phyloP scores from a whole-genome alignment of 345 rosid species.

The Eucalyptus tenuipes region DNA sequence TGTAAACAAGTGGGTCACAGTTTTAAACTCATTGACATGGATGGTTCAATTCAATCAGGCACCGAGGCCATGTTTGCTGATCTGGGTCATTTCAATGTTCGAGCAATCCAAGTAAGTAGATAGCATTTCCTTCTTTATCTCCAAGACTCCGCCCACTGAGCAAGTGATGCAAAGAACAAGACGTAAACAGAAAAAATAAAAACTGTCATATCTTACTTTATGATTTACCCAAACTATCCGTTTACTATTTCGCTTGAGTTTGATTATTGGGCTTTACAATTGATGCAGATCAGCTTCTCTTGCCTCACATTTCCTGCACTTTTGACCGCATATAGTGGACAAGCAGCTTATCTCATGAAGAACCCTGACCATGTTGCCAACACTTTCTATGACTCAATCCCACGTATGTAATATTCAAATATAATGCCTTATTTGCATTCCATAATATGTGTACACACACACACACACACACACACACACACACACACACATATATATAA shows the following conservation, averaged over 20 bases:
- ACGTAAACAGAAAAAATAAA: background rate
- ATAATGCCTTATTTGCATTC: constrained; percentile 21
- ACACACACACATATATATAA: too few species aligned
- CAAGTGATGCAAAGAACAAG: background rate
- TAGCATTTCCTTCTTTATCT: background rate
- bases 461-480: too few species aligned
- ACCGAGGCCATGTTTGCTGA: constrained; percentile 89
- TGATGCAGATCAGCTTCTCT: constrained; percentile 63
- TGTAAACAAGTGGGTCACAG: background rate
- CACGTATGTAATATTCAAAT: background rate
- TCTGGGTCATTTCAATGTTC: constrained; percentile 67
- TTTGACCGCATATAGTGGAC: background rate
- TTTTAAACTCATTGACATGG: background rate
- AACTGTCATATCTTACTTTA: background rate
- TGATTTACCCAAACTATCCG: background rate
- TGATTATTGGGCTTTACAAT: background rate
- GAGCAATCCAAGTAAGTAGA: constrained; percentile 43
- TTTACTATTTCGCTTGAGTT: background rate
- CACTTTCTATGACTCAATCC: background rate
- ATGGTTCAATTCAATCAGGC: constrained; percentile 10
- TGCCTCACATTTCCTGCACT: background rate
- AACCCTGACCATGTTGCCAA: background rate
- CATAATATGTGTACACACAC: too few species aligned
- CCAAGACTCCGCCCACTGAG: background rate
- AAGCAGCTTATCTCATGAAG: background rate